phyloP scores from a whole-genome alignment of 2,329 filamentous ascomycete species.

The Sporothrix variecibatus region DNA sequence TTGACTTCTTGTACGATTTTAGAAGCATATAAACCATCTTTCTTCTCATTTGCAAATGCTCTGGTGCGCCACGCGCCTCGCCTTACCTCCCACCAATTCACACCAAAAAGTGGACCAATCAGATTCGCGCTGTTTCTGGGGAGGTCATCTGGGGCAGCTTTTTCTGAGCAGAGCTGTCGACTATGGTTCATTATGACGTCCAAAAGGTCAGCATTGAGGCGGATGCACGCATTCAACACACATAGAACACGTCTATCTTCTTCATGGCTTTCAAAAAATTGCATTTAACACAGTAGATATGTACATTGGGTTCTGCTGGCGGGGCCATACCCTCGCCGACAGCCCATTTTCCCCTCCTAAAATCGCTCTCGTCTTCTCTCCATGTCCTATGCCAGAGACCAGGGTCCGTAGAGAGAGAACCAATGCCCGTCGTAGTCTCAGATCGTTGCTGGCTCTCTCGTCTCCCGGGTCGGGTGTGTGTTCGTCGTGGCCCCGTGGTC shows the following conservation, averaged over 20 bases:
- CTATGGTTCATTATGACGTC: background rate
- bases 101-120: constrained; percentile 31
- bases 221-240: background rate
- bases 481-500: background rate
- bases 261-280: constrained; percentile 7
- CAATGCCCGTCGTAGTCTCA: background rate
- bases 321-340: background rate
- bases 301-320: constrained; percentile 24
- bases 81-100: background rate
- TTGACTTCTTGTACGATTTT: background rate
- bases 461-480: background rate
- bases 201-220: background rate
- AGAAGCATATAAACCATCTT: background rate
- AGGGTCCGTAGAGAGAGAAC: background rate
- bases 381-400: background rate
- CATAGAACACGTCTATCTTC: background rate
- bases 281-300: constrained; percentile 26
- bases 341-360: constrained; percentile 8
- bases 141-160: constrained; percentile 29
- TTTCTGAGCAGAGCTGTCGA: background rate
- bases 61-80: background rate
- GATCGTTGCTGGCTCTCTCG: background rate
- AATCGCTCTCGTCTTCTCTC: background rate
- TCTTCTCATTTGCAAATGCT: too few relatives aligned
- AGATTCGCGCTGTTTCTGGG: constrained; percentile 29